Base-by-base conservation (phyloP, 2,329 filamentous ascomycete species). In the Cryphonectria nitschkei region DNA sequence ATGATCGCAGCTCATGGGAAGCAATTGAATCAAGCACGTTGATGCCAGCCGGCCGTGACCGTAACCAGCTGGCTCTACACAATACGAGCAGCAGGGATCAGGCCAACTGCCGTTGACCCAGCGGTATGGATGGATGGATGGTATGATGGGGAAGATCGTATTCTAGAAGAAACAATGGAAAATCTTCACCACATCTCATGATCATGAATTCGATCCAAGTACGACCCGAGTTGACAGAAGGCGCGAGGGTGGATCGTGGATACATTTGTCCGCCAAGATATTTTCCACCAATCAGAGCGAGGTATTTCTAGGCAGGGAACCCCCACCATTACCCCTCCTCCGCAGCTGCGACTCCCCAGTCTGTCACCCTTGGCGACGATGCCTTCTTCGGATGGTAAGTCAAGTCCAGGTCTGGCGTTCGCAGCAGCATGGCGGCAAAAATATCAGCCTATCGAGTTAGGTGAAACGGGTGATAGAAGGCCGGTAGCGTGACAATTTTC, bases 261-360 rank as follows among this genome's bases (percentile, higher is more conserved):
- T 22, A 26, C 22, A 68, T 41, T 68, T 46, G 46, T 63, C 56
- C 56, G 56, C 22, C 54, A 41, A 41, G 56, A 52, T 61, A 61
- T 72, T 72, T 72, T 74, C 71, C 71, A 72, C 56, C 60, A 72
- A 72, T 71, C 56, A 72, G 32, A 22, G 43, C 34, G 63, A 34
- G 41, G 16, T 9, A 41, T n/a, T 9, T 34, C 32, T n/a, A 37
- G 61, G 65, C 68, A 68, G 46, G 67, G 52, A 29, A 26, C 43
- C 70, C 69, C 68, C 69, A 68, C 46, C 43, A 54, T 63, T 50
- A 50, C 63, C 71, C 65, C 60, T 58, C 52, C 37, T 52, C 41
- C 37, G 56, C 41, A 50, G 60, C 65, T 68, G 41, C 39, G 7
- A 43, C 11, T 58, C 68, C 70, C 68, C 60, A 63, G 46, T 50